These are phyloP conservation scores for Avena eriantha DNA, from an alignment of 176 grass and related monocot genomes.

Conservation along the genomic window DNA sequence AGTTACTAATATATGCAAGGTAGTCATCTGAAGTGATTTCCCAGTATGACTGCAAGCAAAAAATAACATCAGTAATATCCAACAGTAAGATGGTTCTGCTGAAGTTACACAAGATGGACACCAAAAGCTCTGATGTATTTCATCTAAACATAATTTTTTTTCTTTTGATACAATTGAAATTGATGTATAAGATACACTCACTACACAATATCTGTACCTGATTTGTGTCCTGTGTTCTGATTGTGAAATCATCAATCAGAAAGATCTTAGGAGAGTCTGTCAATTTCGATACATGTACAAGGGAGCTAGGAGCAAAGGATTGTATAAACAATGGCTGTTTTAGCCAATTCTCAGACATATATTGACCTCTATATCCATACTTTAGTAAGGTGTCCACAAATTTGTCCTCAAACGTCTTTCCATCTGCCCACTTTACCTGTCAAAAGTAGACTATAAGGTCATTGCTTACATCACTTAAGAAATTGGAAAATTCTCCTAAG, in stretches of 20 bases:
- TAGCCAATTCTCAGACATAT: conserved; percentile 86
- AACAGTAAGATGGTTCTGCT: conserved; percentile 7
- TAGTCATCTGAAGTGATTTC: conserved; percentile 93
- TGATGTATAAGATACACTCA: neutral
- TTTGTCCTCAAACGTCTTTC: conserved; percentile 91
- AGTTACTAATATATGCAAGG: conserved; percentile 78
- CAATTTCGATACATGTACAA: conserved; percentile 79
- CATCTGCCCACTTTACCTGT: conserved; percentile 87
- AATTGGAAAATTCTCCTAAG: conserved; percentile 29
- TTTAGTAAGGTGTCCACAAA: conserved; percentile 83
- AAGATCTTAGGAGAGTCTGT: conserved; percentile 87
- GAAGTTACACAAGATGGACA: conserved; percentile 8
- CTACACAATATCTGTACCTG: conserved; percentile 58
- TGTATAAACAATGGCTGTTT: conserved; percentile 95
- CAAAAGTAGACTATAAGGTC: conserved; percentile 44
- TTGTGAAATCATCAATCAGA: conserved; percentile 68
- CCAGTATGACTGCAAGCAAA: conserved; percentile 79
- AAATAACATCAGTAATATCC: conserved; percentile 42
- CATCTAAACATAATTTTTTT: conserved; percentile 6
- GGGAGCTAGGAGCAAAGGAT: conserved; percentile 89
- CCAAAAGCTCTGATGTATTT: neutral
- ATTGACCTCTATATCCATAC: conserved; percentile 90
- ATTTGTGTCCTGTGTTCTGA: conserved; percentile 94
- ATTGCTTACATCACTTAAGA: conserved; percentile 27
- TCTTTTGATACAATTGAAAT: conserved; percentile 25